Evolutionary conservation across 805 yeast genomes (phyloP).

Genomic region (Candida berthetii): DNA sequence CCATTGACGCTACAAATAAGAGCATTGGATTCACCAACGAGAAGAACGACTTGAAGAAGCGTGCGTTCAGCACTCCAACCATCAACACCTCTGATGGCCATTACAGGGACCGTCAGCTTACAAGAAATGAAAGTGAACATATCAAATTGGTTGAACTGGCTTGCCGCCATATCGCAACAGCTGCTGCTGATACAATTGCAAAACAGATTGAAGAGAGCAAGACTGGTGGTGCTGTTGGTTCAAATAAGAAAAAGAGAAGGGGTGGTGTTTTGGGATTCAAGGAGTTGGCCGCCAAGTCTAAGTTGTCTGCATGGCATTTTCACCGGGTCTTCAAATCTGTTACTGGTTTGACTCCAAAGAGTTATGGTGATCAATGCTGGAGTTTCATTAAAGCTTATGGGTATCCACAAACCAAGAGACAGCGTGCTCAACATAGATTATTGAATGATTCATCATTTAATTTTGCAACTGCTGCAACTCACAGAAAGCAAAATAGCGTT

Average conservation of each 20-base stretch:
- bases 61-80: constrained; percentile 17
- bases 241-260: constrained; percentile 47
- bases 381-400: constrained; percentile 39
- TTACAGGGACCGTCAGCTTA: constrained; percentile 20
- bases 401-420: constrained; percentile 13
- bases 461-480: too few relatives aligned
- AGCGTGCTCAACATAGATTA: constrained; percentile 18
- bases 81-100: constrained; percentile 10
- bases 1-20: constrained; percentile 51
- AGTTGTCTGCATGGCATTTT: constrained; percentile 87
- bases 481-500: too few relatives aligned
- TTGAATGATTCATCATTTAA: too few relatives aligned
- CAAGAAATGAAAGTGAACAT: constrained; percentile 64
- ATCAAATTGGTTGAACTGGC: constrained; percentile 67
- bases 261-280: constrained; percentile 82
- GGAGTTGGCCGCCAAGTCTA: constrained; percentile 80
- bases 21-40: constrained; percentile 44
- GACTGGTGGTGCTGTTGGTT: constrained; percentile 16
- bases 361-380: constrained; percentile 81
- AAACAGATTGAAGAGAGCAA: constrained; percentile 9
- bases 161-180: constrained; percentile 76
- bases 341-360: constrained; percentile 83
- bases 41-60: constrained; percentile 15
- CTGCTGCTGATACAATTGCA: constrained; percentile 50
- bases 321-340: constrained; percentile 85